phyloP scores from a whole-genome alignment of 345 rosid genomes.

The Jatropha curcas region DNA sequence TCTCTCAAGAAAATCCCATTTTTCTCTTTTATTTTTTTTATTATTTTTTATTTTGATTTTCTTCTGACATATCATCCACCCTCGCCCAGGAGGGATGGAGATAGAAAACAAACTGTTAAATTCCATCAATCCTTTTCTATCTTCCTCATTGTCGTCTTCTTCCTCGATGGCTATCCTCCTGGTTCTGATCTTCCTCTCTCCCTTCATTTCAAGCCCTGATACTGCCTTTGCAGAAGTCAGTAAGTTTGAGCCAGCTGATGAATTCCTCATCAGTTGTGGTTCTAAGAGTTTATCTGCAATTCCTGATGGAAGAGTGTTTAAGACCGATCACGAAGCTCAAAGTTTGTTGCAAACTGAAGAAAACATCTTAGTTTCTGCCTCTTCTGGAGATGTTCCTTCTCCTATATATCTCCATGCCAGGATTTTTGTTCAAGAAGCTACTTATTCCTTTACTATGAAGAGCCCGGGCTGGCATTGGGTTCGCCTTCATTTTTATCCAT shows the following conservation, averaged over 20 bases:
- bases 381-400: slow-evolving; percentile 50
- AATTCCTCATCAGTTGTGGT: slow-evolving; percentile 64
- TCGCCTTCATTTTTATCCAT: slow-evolving; percentile 61
- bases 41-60: neutral
- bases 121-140: slow-evolving; percentile 26
- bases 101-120: slow-evolving; percentile 30
- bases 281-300: slow-evolving; percentile 38
- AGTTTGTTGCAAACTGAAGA: slow-evolving; percentile 47
- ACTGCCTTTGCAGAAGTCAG: neutral
- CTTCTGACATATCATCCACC: slow-evolving; percentile 16
- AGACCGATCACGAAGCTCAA: slow-evolving; percentile 56
- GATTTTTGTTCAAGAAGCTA: slow-evolving; percentile 55
- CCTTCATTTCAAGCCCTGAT: slow-evolving; percentile 1
- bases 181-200: slow-evolving; percentile 29
- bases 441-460: slow-evolving; percentile 47
- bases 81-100: slow-evolving; percentile 61
- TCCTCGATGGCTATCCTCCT: slow-evolving; percentile 53
- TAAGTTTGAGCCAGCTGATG: slow-evolving; percentile 50
- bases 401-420: slow-evolving; percentile 58
- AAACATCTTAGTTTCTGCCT: slow-evolving; percentile 43
- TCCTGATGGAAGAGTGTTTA: slow-evolving; percentile 63
- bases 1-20: no score
- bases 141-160: slow-evolving; percentile 26
- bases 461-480: slow-evolving; percentile 75
- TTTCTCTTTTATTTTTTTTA: no score